Evolutionary conservation across 2,329 filamentous ascomycete genomes (phyloP).

Genomic region (Calycina herbarum): DNA sequence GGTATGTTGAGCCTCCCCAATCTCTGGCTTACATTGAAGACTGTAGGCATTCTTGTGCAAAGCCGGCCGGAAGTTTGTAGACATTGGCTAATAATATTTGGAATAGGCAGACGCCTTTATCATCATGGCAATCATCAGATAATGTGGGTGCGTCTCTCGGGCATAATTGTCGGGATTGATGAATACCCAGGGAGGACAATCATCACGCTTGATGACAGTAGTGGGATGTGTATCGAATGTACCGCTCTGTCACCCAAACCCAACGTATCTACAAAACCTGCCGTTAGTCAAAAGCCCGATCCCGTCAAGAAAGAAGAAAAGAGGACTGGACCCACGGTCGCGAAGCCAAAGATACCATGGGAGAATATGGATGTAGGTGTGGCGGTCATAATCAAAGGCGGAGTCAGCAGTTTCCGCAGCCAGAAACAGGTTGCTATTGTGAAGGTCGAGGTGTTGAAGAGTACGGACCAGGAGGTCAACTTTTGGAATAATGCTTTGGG

Average conservation of each 20-base stretch:
- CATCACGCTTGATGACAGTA: slow-evolving; percentile 66
- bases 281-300: slow-evolving; percentile 4
- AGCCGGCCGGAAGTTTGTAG: neutral
- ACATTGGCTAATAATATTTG: slow-evolving; percentile 7
- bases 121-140: slow-evolving; percentile 76
- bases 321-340: slow-evolving; percentile 63
- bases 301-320: slow-evolving; percentile 46
- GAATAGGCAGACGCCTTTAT: slow-evolving; percentile 55
- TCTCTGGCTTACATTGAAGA: neutral
- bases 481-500: slow-evolving; percentile 57
- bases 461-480: slow-evolving; percentile 56
- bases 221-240: slow-evolving; percentile 56
- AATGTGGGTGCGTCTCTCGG: slow-evolving; percentile 71
- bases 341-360: slow-evolving; percentile 30
- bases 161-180: slow-evolving; percentile 65
- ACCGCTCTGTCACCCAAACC: slow-evolving; percentile 25
- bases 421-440: slow-evolving; percentile 54
- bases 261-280: neutral
- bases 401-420: slow-evolving; percentile 48
- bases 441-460: slow-evolving; percentile 48
- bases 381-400: slow-evolving; percentile 59
- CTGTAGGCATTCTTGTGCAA: neutral
- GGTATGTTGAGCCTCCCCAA: slow-evolving; percentile 41
- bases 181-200: slow-evolving; percentile 48
- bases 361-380: slow-evolving; percentile 49